These are phyloP conservation scores for Euphorbia pulcherrima DNA, from an alignment of 345 rosid species.

Conservation along the genomic window DNA sequence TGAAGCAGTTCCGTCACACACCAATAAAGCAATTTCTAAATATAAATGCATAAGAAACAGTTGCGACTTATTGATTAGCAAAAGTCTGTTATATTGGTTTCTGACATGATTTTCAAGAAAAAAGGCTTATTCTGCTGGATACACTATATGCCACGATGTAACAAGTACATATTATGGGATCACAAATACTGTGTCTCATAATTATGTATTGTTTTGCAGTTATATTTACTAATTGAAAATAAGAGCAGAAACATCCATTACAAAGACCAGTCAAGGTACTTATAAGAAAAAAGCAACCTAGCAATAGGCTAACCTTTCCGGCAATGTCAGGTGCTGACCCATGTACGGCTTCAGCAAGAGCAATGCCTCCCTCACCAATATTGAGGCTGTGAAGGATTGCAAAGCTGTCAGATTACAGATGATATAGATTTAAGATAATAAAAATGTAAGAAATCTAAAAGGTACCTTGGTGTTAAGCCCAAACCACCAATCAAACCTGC, in stretches of 20 bases:
- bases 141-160: background rate
- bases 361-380: conserved; percentile 98
- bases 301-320: conserved; percentile 44
- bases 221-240: background rate
- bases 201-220: background rate
- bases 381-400: conserved; percentile 61
- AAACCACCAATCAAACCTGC: conserved; percentile 95
- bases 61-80: background rate
- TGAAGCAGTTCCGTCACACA: background rate
- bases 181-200: background rate
- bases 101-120: background rate
- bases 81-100: background rate
- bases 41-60: background rate
- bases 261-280: background rate
- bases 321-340: conserved; percentile 99
- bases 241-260: background rate
- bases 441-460: conserved; percentile 6
- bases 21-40: background rate
- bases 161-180: background rate
- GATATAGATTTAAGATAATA: background rate
- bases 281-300: conserved; percentile 3
- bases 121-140: background rate
- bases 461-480: conserved; percentile 95
- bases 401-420: conserved; percentile 17
- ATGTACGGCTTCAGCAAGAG: conserved; percentile 99